A percentile compares a stretch with the other conserved stretches of the same genome.
phyloP scores from a whole-genome alignment of 345 rosid species.

The Rubroshorea leprosula region DNA sequence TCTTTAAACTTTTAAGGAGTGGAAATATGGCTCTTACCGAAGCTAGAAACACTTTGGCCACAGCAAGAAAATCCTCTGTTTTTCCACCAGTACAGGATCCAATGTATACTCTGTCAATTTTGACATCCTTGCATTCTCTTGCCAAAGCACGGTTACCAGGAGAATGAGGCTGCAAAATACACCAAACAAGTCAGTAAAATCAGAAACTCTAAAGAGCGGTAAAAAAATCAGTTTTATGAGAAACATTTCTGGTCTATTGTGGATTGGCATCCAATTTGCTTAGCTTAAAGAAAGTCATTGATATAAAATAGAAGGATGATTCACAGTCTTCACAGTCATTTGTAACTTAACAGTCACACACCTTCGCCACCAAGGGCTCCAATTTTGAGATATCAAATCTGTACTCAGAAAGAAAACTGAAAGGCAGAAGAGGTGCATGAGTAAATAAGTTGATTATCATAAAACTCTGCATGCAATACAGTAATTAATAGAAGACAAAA shows the following conservation, averaged over 20 bases:
- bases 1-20: neutral
- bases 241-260: neutral
- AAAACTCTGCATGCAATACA: neutral
- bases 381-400: conserved; percentile 81
- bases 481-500: neutral
- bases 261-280: neutral
- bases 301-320: no score
- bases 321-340: no score
- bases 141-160: conserved; percentile 97
- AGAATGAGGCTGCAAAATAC: conserved; percentile 78
- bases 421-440: conserved; percentile 13
- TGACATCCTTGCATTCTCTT: conserved; percentile 98
- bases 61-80: conserved; percentile 91
- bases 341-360: conserved; percentile 25
- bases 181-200: conserved; percentile 13
- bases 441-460: no score
- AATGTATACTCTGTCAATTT: conserved; percentile 93
- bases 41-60: conserved; percentile 78
- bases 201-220: neutral
- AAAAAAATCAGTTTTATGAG: neutral
- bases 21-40: conserved; percentile 45
- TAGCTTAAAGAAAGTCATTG: neutral
- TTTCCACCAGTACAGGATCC: conserved; percentile 99
- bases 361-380: conserved; percentile 98
- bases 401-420: conserved; percentile 74